These are phyloP conservation scores for Saccharomycopsis sp. DNA, from an alignment of 805 yeast genomes.

Conservation along the genomic window DNA sequence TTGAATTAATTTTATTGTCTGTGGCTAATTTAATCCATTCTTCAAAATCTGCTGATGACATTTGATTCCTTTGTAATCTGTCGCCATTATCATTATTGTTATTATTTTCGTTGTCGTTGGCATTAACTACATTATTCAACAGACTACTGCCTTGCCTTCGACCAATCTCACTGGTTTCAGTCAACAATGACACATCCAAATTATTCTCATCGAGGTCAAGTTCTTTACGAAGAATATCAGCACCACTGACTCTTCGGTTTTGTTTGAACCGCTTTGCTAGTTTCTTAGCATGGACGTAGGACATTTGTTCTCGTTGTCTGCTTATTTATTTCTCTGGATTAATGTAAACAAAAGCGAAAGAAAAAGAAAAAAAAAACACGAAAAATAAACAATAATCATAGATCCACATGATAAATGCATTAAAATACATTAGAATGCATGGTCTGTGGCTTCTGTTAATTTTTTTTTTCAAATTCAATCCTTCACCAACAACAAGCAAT, in stretches of 20 bases:
- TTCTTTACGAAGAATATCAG: conserved; percentile 29
- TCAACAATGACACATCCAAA: conserved; percentile 10
- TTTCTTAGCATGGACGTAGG: conserved; percentile 16
- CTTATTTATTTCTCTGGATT: neutral
- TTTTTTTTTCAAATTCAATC: neutral
- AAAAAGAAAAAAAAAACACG: too few species aligned
- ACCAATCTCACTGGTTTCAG: conserved; percentile 6
- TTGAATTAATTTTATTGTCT: conserved; percentile 74
- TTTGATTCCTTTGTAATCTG: conserved; percentile 25
- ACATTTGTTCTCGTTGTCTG: conserved; percentile 6
- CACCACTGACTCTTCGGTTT: conserved; percentile 29
- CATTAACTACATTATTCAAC: neutral
- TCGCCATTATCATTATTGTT: conserved; percentile 25
- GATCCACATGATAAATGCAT: neutral
- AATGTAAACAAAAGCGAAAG: neutral
- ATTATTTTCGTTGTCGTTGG: conserved; percentile 7
- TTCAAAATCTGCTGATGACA: conserved; percentile 50
- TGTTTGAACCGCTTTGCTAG: conserved; percentile 21
- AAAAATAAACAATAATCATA: neutral
- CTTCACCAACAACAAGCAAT: too few species aligned
- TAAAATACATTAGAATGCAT: neutral
- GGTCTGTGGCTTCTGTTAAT: neutral
- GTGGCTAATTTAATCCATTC: conserved; percentile 80
- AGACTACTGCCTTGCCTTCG: conserved; percentile 1
- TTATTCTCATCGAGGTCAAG: conserved; percentile 21